These are phyloP conservation scores for Salix udensis DNA, from an alignment of 345 rosid genomes.

Conservation along the genomic window DNA sequence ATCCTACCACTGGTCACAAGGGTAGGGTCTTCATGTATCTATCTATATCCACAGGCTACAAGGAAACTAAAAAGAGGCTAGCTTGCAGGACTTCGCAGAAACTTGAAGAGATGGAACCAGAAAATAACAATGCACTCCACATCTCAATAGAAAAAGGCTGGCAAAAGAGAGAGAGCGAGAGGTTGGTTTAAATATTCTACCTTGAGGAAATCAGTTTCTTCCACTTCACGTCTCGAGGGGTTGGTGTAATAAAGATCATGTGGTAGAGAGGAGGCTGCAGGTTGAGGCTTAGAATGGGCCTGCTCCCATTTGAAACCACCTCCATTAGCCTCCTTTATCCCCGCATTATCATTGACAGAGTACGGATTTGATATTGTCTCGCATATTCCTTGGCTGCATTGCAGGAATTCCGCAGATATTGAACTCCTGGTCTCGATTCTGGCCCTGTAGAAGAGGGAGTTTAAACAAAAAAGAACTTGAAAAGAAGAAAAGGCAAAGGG, in stretches of 20 bases:
- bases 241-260: conserved; percentile 19
- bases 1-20: conserved; percentile 22
- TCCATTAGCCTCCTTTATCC: conserved; percentile 28
- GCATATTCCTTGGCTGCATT: conserved; percentile 43
- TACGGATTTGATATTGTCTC: conserved; percentile 34
- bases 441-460: conserved; percentile 24
- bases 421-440: conserved; percentile 48
- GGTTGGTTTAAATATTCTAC: conserved; percentile 14
- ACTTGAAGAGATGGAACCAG: conserved; percentile 17
- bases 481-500: not conserved
- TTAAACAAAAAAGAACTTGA: conserved; percentile 20
- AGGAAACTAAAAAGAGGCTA: conserved; percentile 8
- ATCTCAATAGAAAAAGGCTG: conserved; percentile 15
- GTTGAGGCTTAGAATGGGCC: conserved; percentile 6
- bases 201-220: conserved; percentile 41
- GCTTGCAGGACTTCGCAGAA: conserved; percentile 1
- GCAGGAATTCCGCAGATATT: conserved; percentile 44
- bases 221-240: conserved; percentile 18
- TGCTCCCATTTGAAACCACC: conserved; percentile 45
- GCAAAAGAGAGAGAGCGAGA: conserved; percentile 2
- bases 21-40: not conserved
- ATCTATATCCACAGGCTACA: not conserved
- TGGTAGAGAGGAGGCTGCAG: conserved; percentile 27
- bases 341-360: conserved; percentile 34
- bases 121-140: conserved; percentile 35